phyloP scores from a whole-genome alignment of 345 rosid species.

The Noccaea bulbosa region DNA sequence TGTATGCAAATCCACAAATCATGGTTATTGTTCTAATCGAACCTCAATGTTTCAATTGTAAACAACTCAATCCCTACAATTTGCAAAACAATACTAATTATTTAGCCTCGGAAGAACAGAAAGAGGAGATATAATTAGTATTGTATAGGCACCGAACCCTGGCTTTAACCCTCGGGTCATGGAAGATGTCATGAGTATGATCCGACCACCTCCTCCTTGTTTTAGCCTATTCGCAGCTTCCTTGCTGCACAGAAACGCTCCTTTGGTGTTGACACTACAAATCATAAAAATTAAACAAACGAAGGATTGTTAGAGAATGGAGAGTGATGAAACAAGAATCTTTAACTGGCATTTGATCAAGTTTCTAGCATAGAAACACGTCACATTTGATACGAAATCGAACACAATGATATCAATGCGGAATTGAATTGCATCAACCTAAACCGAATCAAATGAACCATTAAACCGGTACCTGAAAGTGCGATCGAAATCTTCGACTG shows the following conservation, averaged over 20 bases:
- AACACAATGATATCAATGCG: not conserved
- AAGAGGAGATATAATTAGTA: no score
- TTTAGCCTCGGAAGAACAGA: not conserved
- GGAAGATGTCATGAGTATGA: constrained; percentile 49
- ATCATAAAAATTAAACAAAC: constrained; percentile 4
- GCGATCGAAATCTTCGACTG: constrained; percentile 63
- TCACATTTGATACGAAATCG: not conserved
- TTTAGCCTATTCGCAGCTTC: constrained; percentile 53
- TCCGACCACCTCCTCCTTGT: constrained; percentile 52
- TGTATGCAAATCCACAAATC: no score
- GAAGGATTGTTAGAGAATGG: not conserved
- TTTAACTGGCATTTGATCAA: no score
- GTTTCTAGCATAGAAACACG: no score
- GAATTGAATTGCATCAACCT: not conserved
- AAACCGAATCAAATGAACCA: not conserved
- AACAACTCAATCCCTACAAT: constrained; percentile 14
- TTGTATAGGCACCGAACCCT: constrained; percentile 40
- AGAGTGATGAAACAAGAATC: not conserved
- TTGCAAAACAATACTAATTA: not conserved
- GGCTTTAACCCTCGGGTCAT: constrained; percentile 32
- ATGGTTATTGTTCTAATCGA: not conserved
- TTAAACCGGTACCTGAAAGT: constrained; percentile 21
- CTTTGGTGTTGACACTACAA: constrained; percentile 49
- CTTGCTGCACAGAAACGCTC: constrained; percentile 50
- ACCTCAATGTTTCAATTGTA: not conserved